Evolutionary conservation across 2,329 filamentous ascomycete species (phyloP), one percentile per base, ranked within the genome.

Genomic region (Hypoxylon sp.): DNA sequence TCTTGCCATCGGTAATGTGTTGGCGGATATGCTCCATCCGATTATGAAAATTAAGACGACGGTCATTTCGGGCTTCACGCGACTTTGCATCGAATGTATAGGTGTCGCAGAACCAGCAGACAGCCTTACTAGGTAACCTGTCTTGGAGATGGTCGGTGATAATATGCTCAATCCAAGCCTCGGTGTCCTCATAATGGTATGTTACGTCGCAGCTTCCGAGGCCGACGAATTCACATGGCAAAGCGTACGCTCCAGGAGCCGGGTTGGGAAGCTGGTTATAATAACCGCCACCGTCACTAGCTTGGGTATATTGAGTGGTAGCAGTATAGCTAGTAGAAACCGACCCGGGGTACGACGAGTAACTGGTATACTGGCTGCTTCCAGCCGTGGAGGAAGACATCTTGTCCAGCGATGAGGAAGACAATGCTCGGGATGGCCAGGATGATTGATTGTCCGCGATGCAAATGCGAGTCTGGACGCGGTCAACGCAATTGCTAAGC

Each of bases 61-160:
- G 67, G 35, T 74, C 64, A 5, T 27, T 27, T 1, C 74, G 71
- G 0, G 64, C 68, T 0, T 58, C 56, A 0, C 50, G 57, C 0
- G 69, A 50, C 0, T 46, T 53, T 2, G 78, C 69, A 5, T 72
- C 70, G 62, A 84, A 86, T 0, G 33, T 13, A 4, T 64, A 58
- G 0, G 74, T 50, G 60, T 84, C 78, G 71, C 87, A 89, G 66
- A 86, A 88, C 81, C 83, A 86, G 71, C 87, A 89, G 0, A 80
- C 59, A 3, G 79, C 79, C 10, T 70, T 70, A 0, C 10, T 7
- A 0, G 85, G 85, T 5, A 82, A 80, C 0, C 17, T 61, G 3
- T 75, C 35, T 0, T 37, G 1, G 7, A 83, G 71, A 68, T 88
- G 85, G 0, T 78, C 73, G 0, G 67, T 27, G 1, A 75, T 59